Evolutionary conservation across 371 early-diverging fungal genomes (phyloP).

Genomic region (Rhizomucor pusillus): DNA sequence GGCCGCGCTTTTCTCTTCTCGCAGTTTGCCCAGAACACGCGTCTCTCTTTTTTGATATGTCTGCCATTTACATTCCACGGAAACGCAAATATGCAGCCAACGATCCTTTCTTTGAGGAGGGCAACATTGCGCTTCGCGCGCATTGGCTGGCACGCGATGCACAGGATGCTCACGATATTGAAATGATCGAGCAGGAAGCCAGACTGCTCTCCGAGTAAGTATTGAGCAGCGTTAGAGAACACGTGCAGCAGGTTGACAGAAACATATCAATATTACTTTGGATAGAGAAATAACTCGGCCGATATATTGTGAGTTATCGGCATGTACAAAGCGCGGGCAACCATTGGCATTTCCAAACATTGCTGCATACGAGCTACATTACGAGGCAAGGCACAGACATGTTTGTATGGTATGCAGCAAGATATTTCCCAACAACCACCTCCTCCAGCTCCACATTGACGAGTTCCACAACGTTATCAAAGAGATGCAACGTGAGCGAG

Average conservation of each 20-base stretch:
- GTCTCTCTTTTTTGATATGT: slow-evolving; percentile 9
- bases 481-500: slow-evolving; percentile 51
- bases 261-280: neutral
- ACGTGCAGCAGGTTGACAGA: neutral
- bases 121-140: slow-evolving; percentile 48
- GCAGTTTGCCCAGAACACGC: neutral
- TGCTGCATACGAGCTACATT: slow-evolving; percentile 55
- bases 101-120: slow-evolving; percentile 54
- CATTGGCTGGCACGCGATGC: slow-evolving; percentile 43
- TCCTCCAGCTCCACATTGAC: slow-evolving; percentile 54
- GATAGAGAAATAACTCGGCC: slow-evolving; percentile 8
- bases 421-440: slow-evolving; percentile 49
- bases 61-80: slow-evolving; percentile 32
- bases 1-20: neutral
- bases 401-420: slow-evolving; percentile 51
- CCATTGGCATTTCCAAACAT: slow-evolving; percentile 30
- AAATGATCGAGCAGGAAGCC: slow-evolving; percentile 29
- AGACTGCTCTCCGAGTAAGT: slow-evolving; percentile 15
- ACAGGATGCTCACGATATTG: slow-evolving; percentile 7
- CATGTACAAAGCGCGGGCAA: slow-evolving; percentile 8
- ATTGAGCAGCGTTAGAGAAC: too few species aligned
- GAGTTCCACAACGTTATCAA: slow-evolving; percentile 55
- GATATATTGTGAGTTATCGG: slow-evolving; percentile 28
- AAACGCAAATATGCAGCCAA: slow-evolving; percentile 27
- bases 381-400: slow-evolving; percentile 53